Conservation (phyloP, 2,329 filamentous ascomycete species). For the Xylariales sp. region DNA sequence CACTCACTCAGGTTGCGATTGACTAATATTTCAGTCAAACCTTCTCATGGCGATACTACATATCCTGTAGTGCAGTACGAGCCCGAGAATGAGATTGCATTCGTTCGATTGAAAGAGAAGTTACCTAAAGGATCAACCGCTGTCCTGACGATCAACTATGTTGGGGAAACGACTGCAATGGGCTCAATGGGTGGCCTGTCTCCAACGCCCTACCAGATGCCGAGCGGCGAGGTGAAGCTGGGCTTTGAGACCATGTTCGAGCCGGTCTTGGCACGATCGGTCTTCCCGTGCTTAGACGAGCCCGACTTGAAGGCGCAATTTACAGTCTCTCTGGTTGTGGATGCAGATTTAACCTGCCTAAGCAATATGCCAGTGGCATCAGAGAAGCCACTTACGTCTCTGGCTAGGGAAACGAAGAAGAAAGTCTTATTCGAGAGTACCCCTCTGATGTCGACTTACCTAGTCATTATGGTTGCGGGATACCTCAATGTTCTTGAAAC, state of each 20-base stretch:
- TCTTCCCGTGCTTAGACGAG: conserved; percentile 71
- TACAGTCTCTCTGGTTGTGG: conserved; percentile 61
- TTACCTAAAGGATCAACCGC: not conserved
- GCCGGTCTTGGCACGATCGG: conserved; percentile 60
- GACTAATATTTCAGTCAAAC: not conserved
- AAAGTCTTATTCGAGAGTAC: conserved; percentile 64
- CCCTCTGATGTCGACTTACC: conserved; percentile 30
- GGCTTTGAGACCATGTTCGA: conserved; percentile 39
- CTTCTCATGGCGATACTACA: not conserved
- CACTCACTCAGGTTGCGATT: conserved; percentile 2
- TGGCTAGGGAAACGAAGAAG: conserved; percentile 38
- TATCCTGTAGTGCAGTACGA: not conserved
- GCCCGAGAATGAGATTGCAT: conserved; percentile 1
- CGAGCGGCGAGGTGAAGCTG: conserved; percentile 1
- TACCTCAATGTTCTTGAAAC: conserved; percentile 52
- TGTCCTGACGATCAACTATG: not conserved
- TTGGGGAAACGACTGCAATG: not conserved
- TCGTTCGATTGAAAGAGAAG: not conserved
- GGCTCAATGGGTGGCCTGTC: conserved; percentile 8
- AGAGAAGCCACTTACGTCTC: not conserved
- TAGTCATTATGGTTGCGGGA: conserved; percentile 20
- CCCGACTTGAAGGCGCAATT: conserved; percentile 66
- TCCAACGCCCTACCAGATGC: conserved; percentile 5
- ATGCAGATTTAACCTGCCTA: conserved; percentile 61
- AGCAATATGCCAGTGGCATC: conserved; percentile 55